phyloP scores from a whole-genome alignment of 192 early-diverging fungal genomes.

The Gryganskiella cystojenkinii region DNA sequence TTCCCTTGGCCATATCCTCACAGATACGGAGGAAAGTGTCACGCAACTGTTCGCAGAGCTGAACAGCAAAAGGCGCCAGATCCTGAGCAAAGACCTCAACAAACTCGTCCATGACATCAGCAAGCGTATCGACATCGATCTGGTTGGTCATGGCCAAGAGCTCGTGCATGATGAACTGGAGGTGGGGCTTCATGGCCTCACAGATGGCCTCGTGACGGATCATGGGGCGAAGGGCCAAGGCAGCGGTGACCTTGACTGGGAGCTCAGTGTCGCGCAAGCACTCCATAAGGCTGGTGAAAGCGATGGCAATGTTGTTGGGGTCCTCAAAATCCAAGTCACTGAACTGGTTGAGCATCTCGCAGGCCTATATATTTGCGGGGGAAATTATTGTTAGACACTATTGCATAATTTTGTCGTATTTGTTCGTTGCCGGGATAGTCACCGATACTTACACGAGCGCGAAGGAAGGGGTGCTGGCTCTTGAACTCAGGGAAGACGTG shows the following conservation, averaged over 20 bases:
- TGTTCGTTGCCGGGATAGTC: too few relatives aligned
- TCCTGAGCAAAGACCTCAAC: conserved; percentile 92
- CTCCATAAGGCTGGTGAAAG: conserved; percentile 66
- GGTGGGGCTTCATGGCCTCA: conserved; percentile 53
- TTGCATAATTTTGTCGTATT: too few relatives aligned
- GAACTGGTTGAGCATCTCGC: conserved; percentile 66
- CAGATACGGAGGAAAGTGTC: conserved; percentile 89
- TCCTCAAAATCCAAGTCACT: conserved; percentile 72
- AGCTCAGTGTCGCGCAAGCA: conserved; percentile 82
- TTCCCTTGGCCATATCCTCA: conserved; percentile 58
- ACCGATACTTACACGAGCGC: conserved; percentile 76
- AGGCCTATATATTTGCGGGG: conserved; percentile 34
- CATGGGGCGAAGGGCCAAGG: conserved; percentile 82
- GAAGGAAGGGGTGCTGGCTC: conserved; percentile 83
- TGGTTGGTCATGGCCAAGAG: conserved; percentile 91
- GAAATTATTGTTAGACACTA: neutral
- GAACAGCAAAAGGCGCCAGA: conserved; percentile 93
- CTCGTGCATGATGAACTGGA: conserved; percentile 58
- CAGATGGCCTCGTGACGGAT: conserved; percentile 72
- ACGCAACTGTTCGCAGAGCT: conserved; percentile 87
- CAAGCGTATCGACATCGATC: conserved; percentile 93
- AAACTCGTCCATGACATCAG: conserved; percentile 89
- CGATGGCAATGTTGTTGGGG: conserved; percentile 62
- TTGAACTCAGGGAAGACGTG: conserved; percentile 95
- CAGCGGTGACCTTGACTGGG: conserved; percentile 90